Conservation (phyloP, 345 rosid species). For the Sonneratia alba region DNA sequence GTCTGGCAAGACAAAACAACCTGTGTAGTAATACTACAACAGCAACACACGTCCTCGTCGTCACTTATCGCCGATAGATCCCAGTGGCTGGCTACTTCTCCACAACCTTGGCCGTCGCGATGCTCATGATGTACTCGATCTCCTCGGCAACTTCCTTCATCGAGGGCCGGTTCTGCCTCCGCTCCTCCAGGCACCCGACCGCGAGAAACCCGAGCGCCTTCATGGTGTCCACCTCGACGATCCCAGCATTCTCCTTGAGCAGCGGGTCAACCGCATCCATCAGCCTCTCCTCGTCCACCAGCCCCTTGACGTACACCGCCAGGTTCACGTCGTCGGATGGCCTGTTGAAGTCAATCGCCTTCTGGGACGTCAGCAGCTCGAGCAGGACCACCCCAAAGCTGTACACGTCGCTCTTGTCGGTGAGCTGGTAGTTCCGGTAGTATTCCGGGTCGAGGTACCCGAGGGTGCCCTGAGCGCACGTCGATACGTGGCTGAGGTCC, state of each 20-base stretch:
- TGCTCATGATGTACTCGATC: conserved; percentile 36
- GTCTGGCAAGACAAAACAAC: no score
- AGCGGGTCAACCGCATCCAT: conserved; percentile 27
- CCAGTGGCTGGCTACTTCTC: no score
- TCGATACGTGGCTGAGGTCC: conserved; percentile 52
- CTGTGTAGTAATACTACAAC: no score
- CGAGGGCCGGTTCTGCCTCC: conserved; percentile 51
- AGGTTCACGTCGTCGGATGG: no score
- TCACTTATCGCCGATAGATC: no score
- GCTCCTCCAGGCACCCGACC: conserved; percentile 43
- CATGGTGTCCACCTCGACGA: conserved; percentile 37
- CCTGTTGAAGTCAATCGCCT: conserved; percentile 35
- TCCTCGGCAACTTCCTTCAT: conserved; percentile 53
- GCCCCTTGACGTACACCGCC: conserved; percentile 10
- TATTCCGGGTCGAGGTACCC: conserved; percentile 63
- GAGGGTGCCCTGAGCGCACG: conserved; percentile 57
- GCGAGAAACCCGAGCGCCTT: conserved; percentile 39
- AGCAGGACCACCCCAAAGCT: conserved; percentile 50
- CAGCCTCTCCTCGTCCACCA: conserved; percentile 31
- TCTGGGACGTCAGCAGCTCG: conserved; percentile 46
- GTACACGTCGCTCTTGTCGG: conserved; percentile 54
- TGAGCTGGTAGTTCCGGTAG: conserved; percentile 47
- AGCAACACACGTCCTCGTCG: no score
- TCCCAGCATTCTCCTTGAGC: conserved; percentile 20
- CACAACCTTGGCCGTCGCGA: conserved; percentile 7